These are phyloP conservation scores for Physaria fendleri DNA, from an alignment of 345 rosid species.

Conservation along the genomic window DNA sequence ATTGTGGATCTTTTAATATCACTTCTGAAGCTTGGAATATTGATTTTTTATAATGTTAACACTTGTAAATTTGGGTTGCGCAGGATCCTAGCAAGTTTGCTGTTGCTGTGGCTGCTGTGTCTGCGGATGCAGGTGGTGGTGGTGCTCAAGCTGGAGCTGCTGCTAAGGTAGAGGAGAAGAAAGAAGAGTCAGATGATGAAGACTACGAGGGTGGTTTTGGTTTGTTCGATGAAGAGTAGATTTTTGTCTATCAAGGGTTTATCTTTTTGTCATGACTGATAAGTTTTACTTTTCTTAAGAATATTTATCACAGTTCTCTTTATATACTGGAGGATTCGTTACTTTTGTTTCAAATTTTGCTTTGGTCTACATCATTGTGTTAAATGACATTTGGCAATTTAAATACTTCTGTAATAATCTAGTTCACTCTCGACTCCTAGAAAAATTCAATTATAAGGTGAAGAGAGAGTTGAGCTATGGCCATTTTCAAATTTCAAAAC, in stretches of 20 bases:
- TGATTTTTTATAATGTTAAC: background rate
- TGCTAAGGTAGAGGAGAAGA: slow-evolving; percentile 59
- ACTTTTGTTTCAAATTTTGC: too few relatives aligned
- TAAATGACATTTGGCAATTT: too few relatives aligned
- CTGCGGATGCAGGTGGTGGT: slow-evolving; percentile 28
- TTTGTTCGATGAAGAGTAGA: too few relatives aligned
- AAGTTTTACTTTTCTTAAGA: slow-evolving; percentile 3
- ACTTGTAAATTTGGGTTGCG: background rate
- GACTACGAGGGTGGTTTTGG: slow-evolving; percentile 50
- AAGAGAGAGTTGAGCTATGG: too few relatives aligned
- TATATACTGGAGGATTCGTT: too few relatives aligned
- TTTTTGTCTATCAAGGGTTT: too few relatives aligned
- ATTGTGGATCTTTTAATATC: background rate
- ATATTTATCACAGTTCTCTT: slow-evolving; percentile 2
- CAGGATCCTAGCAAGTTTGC: slow-evolving; percentile 88
- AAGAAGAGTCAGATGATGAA: slow-evolving; percentile 79
- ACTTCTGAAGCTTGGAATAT: background rate
- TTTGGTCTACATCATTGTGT: too few relatives aligned
- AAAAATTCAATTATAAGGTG: too few relatives aligned
- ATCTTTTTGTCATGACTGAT: slow-evolving; percentile 6
- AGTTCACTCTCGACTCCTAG: too few relatives aligned
- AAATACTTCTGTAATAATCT: too few relatives aligned
- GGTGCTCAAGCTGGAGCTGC: slow-evolving; percentile 39
- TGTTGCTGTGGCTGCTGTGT: slow-evolving; percentile 39
- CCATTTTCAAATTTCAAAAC: too few relatives aligned